Percentiles rank a stretch among this genome's conserved stretches.
Evolutionary conservation across 768 basidiomycete genomes (phyloP).

Genomic region (Lentinula boryana): DNA sequence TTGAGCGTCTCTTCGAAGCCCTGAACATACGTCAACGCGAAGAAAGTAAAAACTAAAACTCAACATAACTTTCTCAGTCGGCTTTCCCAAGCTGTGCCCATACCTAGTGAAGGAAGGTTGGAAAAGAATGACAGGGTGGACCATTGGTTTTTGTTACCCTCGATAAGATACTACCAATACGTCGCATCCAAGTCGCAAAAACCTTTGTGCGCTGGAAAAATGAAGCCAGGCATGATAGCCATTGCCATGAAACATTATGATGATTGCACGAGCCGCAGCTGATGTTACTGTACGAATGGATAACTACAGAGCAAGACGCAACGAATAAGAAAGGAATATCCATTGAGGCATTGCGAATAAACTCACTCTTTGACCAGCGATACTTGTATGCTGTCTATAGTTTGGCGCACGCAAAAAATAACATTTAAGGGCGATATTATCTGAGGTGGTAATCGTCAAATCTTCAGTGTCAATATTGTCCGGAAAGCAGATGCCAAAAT

Average conservation of each 20-base stretch:
- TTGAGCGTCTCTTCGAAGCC: conserved; percentile 81
- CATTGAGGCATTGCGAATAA: no score
- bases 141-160: conserved; percentile 51
- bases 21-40: conserved; percentile 27
- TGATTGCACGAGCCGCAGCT: conserved; percentile 57
- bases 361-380: conserved; percentile 17
- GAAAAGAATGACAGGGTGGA: neutral
- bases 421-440: neutral
- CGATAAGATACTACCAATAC: conserved; percentile 93
- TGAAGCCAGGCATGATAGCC: conserved; percentile 83
- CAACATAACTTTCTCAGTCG: conserved; percentile 71
- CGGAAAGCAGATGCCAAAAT: neutral
- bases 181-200: conserved; percentile 87
- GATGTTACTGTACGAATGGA: neutral
- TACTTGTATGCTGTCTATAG: neutral
- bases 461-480: neutral
- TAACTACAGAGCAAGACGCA: neutral
- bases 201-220: conserved; percentile 72
- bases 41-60: neutral
- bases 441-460: neutral
- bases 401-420: conserved; percentile 19
- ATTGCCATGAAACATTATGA: conserved; percentile 93
- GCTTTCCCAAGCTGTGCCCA: conserved; percentile 80
- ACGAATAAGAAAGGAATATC: neutral
- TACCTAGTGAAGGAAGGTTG: conserved; percentile 46